Percentiles rank a stretch among this genome's conserved stretches.
Conservation (phyloP, 2,329 filamentous ascomycete genomes). For the Aspergillus sp. region DNA sequence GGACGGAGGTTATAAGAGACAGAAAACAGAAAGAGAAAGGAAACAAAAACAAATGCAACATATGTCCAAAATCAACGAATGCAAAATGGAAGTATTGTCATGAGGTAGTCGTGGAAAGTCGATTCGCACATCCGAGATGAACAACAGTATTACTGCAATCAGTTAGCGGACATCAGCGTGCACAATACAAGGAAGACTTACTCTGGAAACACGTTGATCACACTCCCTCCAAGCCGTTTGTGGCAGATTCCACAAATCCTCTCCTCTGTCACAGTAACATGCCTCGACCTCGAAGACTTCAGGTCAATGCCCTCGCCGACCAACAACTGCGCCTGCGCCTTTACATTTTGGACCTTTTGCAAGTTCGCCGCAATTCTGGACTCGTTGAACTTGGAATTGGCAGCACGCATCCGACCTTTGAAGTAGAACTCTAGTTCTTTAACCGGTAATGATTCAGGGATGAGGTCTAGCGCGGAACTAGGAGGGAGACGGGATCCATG, state of each 20-base stretch:
- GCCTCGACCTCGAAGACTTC: conserved; percentile 53
- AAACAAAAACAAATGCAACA: conserved; percentile 10
- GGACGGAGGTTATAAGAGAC: conserved; percentile 1
- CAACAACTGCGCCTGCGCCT: conserved; percentile 64
- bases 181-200: conserved; percentile 39
- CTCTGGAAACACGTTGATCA: conserved; percentile 83
- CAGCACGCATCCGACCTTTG: conserved; percentile 76
- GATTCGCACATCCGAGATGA: conserved; percentile 69
- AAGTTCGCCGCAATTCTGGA: conserved; percentile 69
- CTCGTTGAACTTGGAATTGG: conserved; percentile 75
- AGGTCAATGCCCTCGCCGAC: conserved; percentile 58
- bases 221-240: conserved; percentile 84
- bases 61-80: conserved; percentile 1
- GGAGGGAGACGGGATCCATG: conserved; percentile 90
- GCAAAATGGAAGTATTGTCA: conserved; percentile 10
- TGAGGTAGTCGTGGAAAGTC: conserved; percentile 24
- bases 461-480: conserved; percentile 73
- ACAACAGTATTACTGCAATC: conserved; percentile 53
- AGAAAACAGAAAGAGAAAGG: conserved; percentile 1
- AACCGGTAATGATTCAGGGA: conserved; percentile 73
- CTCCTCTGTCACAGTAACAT: conserved; percentile 81
- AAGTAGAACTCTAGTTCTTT: conserved; percentile 83
- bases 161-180: conserved; percentile 11
- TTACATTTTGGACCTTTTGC: conserved; percentile 71
- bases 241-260: conserved; percentile 86